phyloP scores from a whole-genome alignment of 495 filamentous ascomycete genomes.

The Patellaria atrata region DNA sequence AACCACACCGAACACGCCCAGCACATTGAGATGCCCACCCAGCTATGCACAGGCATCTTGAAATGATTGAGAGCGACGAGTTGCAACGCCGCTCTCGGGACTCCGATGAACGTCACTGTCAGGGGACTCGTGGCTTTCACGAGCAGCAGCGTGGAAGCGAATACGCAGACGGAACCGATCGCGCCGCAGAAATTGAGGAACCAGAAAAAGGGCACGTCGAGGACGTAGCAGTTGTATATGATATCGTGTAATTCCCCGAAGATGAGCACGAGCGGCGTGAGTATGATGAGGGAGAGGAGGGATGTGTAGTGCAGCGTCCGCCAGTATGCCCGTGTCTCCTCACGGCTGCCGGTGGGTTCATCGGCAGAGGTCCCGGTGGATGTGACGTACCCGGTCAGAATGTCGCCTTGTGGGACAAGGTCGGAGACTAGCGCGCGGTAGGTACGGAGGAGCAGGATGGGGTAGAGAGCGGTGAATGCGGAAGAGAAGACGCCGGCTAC shows the following conservation, averaged over 20 bases:
- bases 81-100: conserved; percentile 28
- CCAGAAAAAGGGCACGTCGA: conserved; percentile 38
- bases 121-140: conserved; percentile 31
- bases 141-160: conserved; percentile 27
- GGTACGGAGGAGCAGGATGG: conserved; percentile 33
- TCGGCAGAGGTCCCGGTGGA: conserved; percentile 1
- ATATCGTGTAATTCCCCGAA: conserved; percentile 34
- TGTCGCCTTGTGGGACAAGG: conserved; percentile 19
- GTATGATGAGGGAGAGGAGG: conserved; percentile 31
- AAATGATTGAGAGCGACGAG: conserved; percentile 26
- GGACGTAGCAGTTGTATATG: conserved; percentile 34
- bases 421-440: conserved; percentile 27
- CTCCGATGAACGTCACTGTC: conserved; percentile 28
- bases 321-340: conserved; percentile 34
- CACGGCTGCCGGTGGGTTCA: conserved; percentile 18
- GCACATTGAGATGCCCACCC: conserved; percentile 34
- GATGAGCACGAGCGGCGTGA: conserved; percentile 33
- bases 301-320: conserved; percentile 36
- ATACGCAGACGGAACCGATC: conserved; percentile 27
- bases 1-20: conserved; percentile 36
- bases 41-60: conserved; percentile 25
- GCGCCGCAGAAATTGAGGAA: conserved; percentile 27
- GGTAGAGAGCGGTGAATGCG: conserved; percentile 36
- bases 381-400: conserved; percentile 15
- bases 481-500: conserved; percentile 37